Conservation (phyloP, 129 eudicot species). For the Helianthus annuus region HanXRQr2.0-SUNRISE NC_035448.2:72705-73204, state of each 20-base stretch:
- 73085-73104: slow-evolving; percentile 79
- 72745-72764: slow-evolving; percentile 93
- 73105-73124: not conserved
- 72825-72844: slow-evolving; percentile 53
- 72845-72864: slow-evolving; percentile 55
- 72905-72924: slow-evolving; percentile 88
- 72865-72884: slow-evolving; percentile 77
- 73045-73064: slow-evolving; percentile 82
- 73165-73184: too few species aligned
- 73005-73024: slow-evolving; percentile 95
- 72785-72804: slow-evolving; percentile 76
- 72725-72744: slow-evolving; percentile 95
- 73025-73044: slow-evolving; percentile 93
- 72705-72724: slow-evolving; percentile 5
- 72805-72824: slow-evolving; percentile 56
- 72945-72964: slow-evolving; percentile 99
- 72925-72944: slow-evolving; percentile 72
- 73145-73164: too few species aligned
- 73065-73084: slow-evolving; percentile 96
- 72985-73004: slow-evolving; percentile 83
- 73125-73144: too few species aligned
- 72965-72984: slow-evolving; percentile 90
- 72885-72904: slow-evolving; percentile 74
- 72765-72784: slow-evolving; percentile 82
- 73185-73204: too few species aligned